phyloP scores from a whole-genome alignment of 768 basidiomycete species.

The Solioccasus polychromus region DNA sequence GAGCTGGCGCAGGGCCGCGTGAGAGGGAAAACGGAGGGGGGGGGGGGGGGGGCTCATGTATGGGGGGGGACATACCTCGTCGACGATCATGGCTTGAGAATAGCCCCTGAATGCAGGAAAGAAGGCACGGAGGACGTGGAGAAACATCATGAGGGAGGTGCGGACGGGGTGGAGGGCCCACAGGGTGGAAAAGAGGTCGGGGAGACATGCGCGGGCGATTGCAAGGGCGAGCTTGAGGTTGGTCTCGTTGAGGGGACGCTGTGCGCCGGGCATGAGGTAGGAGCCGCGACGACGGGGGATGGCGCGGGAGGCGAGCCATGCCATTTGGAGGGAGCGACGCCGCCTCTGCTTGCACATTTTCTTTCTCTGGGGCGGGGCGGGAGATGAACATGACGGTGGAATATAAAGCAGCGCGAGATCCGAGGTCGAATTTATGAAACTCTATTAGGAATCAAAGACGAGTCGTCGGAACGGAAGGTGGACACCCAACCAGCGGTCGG shows the following conservation, averaged over 20 bases:
- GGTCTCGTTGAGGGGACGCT: constrained; percentile 54
- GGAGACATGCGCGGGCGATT: constrained; percentile 51
- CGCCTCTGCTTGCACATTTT: too few species aligned
- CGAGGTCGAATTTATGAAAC: constrained; percentile 39
- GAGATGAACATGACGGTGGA: too few species aligned
- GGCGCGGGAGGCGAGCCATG: constrained; percentile 58
- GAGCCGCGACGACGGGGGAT: constrained; percentile 44
- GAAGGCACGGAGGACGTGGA: constrained; percentile 70
- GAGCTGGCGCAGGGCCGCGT: constrained; percentile 41
- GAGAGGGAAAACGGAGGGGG: background rate
- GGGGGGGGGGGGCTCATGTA: background rate
- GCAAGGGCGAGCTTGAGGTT: constrained; percentile 58
- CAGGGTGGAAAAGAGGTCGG: constrained; percentile 49
- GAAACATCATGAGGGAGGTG: constrained; percentile 64
- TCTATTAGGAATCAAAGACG: too few species aligned
- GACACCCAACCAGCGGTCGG: too few species aligned
- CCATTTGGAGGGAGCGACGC: constrained; percentile 37
- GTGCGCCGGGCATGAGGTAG: constrained; percentile 62
- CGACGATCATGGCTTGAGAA: constrained; percentile 82
- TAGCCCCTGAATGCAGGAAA: constrained; percentile 83
- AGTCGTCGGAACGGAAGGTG: too few species aligned
- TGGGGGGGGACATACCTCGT: constrained; percentile 55
- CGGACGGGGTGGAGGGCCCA: constrained; percentile 64
- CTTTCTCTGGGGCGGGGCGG: too few species aligned
- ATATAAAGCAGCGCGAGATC: too few species aligned